Evolutionary conservation across 202 grass and related monocot genomes (phyloP), one percentile per base, ranked within the genome.

Genomic region (Schoenoplectus triqueter): DNA sequence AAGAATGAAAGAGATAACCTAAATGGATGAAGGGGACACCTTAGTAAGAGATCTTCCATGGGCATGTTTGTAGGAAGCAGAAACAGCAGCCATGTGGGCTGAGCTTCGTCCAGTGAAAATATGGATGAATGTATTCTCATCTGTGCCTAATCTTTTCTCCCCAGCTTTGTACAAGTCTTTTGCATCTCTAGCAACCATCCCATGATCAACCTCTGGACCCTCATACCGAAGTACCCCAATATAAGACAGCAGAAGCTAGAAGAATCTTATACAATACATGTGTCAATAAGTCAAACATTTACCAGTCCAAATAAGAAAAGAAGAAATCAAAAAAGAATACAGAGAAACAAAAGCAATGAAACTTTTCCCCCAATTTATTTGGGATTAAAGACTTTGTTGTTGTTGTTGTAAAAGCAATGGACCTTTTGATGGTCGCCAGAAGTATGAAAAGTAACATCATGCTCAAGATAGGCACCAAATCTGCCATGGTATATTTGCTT

Each of bases 161-260:
- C 93, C 96, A 86, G 96, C 96, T 99, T 92, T 99, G 76, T 92
- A 96, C 41, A 99, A 85, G 82, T 94, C 96, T 19, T 96, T 99
- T 44, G 93, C 93, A 94, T 94, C 93, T 78, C 88, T 88, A 82
- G 90, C 86, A 57, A 89, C 93, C 84, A 90, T 90, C 13, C 86
- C 77, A 85, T 79, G 93, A 96, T 99, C 96, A 72, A 92, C 91
- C 88, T 96, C 88, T 74, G 91, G 92, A 4, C 96, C 96, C 86
- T 96, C 96, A 39, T 96, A 96, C 10, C 96, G 93, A 88, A 87
- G 81, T 64, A 80, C 84, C 19, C 96, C 91, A 67, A 96, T 55
- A 74, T 96, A 96, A 31, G 93, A 91, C 84, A 91, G 89, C 63
- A 97, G 78, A 61, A 94, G 77, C 91, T 97, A 87, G 69, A 90